Evolutionary conservation across 225 moss, liverwort and hornwort genomes (phyloP).

Genomic region (Antitrichia curtipendula): DNA sequence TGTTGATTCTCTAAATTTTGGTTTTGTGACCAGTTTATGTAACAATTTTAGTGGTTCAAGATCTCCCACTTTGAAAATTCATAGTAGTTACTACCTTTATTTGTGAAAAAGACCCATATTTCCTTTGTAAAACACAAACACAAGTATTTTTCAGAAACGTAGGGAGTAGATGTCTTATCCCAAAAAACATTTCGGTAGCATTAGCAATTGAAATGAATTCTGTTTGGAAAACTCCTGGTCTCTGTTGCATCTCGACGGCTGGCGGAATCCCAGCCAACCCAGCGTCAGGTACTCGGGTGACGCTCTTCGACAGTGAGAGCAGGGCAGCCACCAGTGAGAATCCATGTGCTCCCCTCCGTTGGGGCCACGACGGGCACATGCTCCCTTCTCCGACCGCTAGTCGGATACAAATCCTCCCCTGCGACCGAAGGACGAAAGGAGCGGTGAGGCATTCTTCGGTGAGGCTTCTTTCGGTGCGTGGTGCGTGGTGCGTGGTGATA

Average conservation of each 20-base stretch:
- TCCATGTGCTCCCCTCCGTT: not conserved
- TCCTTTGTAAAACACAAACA: no score
- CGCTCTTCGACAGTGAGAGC: no score
- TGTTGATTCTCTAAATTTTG: accelerated
- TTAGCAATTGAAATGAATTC: not conserved
- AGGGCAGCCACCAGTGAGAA: not conserved
- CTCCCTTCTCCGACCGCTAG: not conserved
- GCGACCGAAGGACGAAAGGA: not conserved
- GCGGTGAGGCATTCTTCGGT: not conserved
- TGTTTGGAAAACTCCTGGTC: not conserved
- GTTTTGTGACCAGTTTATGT: accelerated
- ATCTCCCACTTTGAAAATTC: not conserved
- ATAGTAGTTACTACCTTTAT: no score
- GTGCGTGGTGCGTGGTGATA: not conserved
- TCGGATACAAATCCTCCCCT: not conserved
- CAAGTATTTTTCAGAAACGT: no score
- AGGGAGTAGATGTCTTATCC: no score
- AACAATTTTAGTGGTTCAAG: accelerated
- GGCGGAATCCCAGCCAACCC: not conserved
- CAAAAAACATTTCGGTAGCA: not conserved
- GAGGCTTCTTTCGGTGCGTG: not conserved
- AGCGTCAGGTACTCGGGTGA: no score
- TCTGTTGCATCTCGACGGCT: not conserved
- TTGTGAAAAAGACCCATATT: no score
- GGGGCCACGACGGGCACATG: conserved; percentile 2